Evolutionary conservation across 768 basidiomycete genomes (phyloP).

Genomic region (Suillus occidentalis): DNA sequence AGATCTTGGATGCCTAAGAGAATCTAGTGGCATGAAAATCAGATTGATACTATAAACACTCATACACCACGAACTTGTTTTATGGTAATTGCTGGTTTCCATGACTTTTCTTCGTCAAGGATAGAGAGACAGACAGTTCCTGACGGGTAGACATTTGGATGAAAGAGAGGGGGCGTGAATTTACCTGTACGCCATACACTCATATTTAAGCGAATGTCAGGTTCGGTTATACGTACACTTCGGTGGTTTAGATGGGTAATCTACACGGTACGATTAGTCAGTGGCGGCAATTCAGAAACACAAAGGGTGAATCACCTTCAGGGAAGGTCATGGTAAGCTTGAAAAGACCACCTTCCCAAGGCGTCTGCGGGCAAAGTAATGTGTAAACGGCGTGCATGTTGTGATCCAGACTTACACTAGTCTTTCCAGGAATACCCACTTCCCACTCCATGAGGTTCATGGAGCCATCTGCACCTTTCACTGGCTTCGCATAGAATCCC

Average conservation of each 20-base stretch:
- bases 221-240: slow-evolving; percentile 62
- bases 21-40: slow-evolving; percentile 54
- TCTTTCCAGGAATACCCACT: slow-evolving; percentile 96
- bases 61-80: slow-evolving; percentile 71
- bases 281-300: neutral
- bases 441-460: slow-evolving; percentile 99
- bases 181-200: slow-evolving; percentile 63
- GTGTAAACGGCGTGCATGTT: slow-evolving; percentile 14
- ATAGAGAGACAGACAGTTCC: slow-evolving; percentile 98
- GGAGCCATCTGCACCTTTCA: slow-evolving; percentile 86
- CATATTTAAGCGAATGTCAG: slow-evolving; percentile 3
- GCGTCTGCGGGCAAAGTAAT: slow-evolving; percentile 56
- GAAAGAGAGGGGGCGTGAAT: slow-evolving; percentile 93
- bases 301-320: slow-evolving; percentile 60
- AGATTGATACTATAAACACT: neutral
- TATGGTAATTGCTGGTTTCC: slow-evolving; percentile 99
- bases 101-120: slow-evolving; percentile 96
- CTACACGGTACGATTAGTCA: slow-evolving; percentile 39
- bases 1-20: slow-evolving; percentile 95
- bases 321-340: slow-evolving; percentile 95
- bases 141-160: slow-evolving; percentile 98
- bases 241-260: slow-evolving; percentile 93
- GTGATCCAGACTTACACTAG: slow-evolving; percentile 55
- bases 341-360: slow-evolving; percentile 97
- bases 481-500: slow-evolving; percentile 97